Conservation (phyloP, 2,329 filamentous ascomycete species). For the Fusarium abutilonis region DNA sequence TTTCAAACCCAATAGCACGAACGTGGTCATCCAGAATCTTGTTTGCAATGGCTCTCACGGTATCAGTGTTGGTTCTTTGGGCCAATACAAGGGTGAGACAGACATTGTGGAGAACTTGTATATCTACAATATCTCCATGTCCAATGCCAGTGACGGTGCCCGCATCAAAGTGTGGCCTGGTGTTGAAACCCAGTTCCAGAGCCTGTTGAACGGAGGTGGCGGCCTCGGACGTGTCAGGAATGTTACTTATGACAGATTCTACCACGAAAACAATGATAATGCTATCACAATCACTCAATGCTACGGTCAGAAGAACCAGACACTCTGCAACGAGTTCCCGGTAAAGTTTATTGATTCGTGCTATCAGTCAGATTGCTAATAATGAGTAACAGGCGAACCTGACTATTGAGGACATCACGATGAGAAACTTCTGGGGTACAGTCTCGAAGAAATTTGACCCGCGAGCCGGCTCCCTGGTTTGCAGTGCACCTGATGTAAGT, state of each 20-base stretch:
- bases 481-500: constrained; percentile 46
- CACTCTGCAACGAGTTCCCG: constrained; percentile 40
- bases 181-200: constrained; percentile 47
- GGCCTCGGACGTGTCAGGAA: constrained; percentile 66
- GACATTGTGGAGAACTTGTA: constrained; percentile 77
- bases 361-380: neutral
- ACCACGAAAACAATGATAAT: constrained; percentile 67
- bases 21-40: constrained; percentile 73
- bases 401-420: constrained; percentile 42
- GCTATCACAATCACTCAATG: constrained; percentile 47
- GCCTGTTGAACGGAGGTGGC: constrained; percentile 69
- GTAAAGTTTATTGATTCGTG: constrained; percentile 6
- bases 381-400: constrained; percentile 33
- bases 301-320: constrained; percentile 44
- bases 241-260: constrained; percentile 72
- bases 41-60: constrained; percentile 76
- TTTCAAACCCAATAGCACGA: constrained; percentile 78
- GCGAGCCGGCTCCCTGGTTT: constrained; percentile 44
- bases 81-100: constrained; percentile 70
- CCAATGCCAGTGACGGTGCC: constrained; percentile 70
- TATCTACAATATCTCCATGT: constrained; percentile 68
- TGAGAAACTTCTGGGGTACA: constrained; percentile 47
- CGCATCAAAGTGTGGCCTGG: constrained; percentile 81
- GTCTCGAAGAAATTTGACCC: constrained; percentile 46
- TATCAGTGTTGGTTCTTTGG: constrained; percentile 76